Conservation (phyloP, 2,329 filamentous ascomycete species). For the Scedosporium aurantiacum region DNA sequence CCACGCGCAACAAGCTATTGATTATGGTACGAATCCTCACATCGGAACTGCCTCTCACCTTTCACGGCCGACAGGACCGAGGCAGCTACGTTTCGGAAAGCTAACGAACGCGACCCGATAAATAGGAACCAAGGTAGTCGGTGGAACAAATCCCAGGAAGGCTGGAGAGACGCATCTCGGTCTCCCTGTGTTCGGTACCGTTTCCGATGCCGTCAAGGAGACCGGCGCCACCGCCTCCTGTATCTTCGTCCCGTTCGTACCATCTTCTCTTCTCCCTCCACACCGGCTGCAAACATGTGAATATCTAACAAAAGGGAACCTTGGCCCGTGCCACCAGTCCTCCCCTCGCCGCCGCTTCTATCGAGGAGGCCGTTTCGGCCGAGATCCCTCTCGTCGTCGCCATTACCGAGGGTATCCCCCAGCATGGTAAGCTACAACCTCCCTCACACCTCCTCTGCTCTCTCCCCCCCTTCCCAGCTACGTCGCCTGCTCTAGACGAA, state of each 20-base stretch:
- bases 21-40: slow-evolving; percentile 62
- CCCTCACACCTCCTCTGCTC: slow-evolving; percentile 5
- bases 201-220: slow-evolving; percentile 78
- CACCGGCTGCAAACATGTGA: not conserved
- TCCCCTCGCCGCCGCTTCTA: slow-evolving; percentile 82
- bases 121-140: slow-evolving; percentile 88
- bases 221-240: slow-evolving; percentile 85
- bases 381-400: slow-evolving; percentile 94
- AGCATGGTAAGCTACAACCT: slow-evolving; percentile 61
- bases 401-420: slow-evolving; percentile 95
- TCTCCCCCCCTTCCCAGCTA: no score
- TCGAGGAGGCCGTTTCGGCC: slow-evolving; percentile 88
- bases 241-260: slow-evolving; percentile 82
- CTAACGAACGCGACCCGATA: slow-evolving; percentile 11
- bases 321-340: slow-evolving; percentile 38
- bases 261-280: slow-evolving; percentile 1
- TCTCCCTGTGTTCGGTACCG: slow-evolving; percentile 85
- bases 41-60: not conserved
- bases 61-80: not conserved
- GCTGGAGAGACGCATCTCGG: slow-evolving; percentile 82
- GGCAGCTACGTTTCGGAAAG: not conserved
- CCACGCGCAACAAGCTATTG: slow-evolving; percentile 94
- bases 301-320: not conserved
- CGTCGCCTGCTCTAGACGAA: not conserved
- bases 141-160: slow-evolving; percentile 98